Base-by-base conservation (phyloP, 2,329 filamentous ascomycete genomes). In the Talaromyces sp. region DNA sequence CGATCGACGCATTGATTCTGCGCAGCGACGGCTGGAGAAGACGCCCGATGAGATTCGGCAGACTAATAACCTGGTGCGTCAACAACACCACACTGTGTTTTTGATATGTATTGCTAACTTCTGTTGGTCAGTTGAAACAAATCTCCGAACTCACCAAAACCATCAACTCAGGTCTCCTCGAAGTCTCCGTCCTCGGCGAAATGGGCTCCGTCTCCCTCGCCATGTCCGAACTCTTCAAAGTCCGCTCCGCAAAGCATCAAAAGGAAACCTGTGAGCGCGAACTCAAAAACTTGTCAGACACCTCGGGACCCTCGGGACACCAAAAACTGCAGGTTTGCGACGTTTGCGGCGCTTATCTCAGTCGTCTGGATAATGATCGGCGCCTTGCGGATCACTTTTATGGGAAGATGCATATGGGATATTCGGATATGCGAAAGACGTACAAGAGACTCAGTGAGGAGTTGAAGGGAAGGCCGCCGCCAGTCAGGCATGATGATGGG, bases 241-340 rank as follows among this genome's bases (percentile, higher is more conserved):
- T 97, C 66, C 89, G 90, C 68, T 88, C 91, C 71, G 89, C 92
- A 52, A 90, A 91, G 73, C 86, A 91, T 69, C 86, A 90, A 70
- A 97, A 97, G 78, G 86, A 89, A 67, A 92, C 95, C 67, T 87
- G 88, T 68, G 93, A 97, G 80, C 87, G 90, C 67, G 94, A 98
- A 74, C 85, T 99, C 66, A 96, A 97, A 78, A 89, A 90, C 3
- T 85, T 99, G 27, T 91, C 90, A 63, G 95, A 99, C 79, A 98
- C 94, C 0, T 92, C 89, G 31, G 95, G 95, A 0, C 95, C 95
- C 0, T 93, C 89, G 0, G 95, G 95, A 19, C 95, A 99, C 78
- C 95, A 99, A 82, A 99, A 99, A 78, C 84, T 99, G 47, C 95
- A 99, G 77, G 95, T 99, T 56, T 99, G 95, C 84, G 95, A 99